Evolutionary conservation across 768 basidiomycete species (phyloP).

Genomic region (Rhodocollybia butyracea): DNA sequence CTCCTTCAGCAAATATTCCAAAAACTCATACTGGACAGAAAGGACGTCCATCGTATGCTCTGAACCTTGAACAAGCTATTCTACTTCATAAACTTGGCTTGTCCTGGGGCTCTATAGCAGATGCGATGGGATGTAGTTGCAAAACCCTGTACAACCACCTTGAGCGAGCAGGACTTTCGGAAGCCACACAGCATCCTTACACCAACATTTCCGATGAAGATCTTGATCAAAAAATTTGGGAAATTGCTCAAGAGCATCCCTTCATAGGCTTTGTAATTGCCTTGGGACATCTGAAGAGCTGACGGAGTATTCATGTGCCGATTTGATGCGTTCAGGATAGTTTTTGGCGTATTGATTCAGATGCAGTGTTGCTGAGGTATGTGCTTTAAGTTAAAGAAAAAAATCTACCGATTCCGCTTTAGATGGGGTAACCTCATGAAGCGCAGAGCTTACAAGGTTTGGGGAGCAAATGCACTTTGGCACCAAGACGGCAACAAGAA

Average conservation of each 20-base stretch:
- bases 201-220: neutral
- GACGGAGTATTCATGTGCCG: slow-evolving; percentile 20
- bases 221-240: neutral
- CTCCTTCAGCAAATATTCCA: neutral
- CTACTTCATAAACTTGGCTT: slow-evolving; percentile 1
- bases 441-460: slow-evolving; percentile 25
- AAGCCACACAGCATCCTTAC: neutral
- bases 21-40: neutral
- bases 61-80: neutral
- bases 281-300: slow-evolving; percentile 17
- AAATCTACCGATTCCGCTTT: neutral
- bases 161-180: neutral
- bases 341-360: slow-evolving; percentile 19
- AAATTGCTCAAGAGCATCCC: slow-evolving; percentile 9
- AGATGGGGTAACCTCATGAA: neutral
- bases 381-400: neutral
- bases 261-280: slow-evolving; percentile 22
- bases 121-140: neutral
- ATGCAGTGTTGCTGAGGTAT: slow-evolving; percentile 16
- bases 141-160: slow-evolving; percentile 3
- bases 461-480: slow-evolving; percentile 29
- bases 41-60: neutral
- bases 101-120: neutral
- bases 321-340: slow-evolving; percentile 13
- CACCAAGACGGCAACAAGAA: slow-evolving; percentile 36